Evolutionary conservation across 1,139 yeast genomes (phyloP), one percentile per base, ranked within the genome.

Genomic region (Candida neerlandica): DNA sequence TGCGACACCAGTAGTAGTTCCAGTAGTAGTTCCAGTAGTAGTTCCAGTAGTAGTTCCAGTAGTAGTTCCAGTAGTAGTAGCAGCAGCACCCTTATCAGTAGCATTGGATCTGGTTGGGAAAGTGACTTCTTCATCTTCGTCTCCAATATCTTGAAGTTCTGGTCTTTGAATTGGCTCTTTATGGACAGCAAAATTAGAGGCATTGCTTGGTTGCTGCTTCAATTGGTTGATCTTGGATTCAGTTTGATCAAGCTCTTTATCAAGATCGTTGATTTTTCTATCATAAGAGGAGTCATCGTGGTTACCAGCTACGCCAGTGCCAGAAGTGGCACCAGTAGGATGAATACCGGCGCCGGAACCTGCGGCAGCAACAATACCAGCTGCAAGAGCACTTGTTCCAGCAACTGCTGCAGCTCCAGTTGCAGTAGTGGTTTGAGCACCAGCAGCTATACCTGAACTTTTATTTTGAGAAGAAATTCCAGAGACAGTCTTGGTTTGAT

Each of bases 171-270:
- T 50, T 5, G 62, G 54, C 41, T 57, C 59, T 41, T 61, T 45
- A 48, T 53, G 51, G n/a, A 59, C 57, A 9, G 62, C 59, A 34
- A 55, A 55, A 37, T 57, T 55, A 5, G 60, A 52, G 18, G 58
- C 59, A 50, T 57, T 48, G 21, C 47, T 50, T 34, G 58, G 54
- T 29, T 52, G 51, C 16, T 43, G 44, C 42, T 49, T 49, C 33
- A 46, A 48, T 14, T 40, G 29, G 16, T 41, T 39, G 33, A 53
- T 53, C 32, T 46, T 51, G 2, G 30, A 45, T 33, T 55, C 55
- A 30, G 55, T 43, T 32, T 45, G 18, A 16, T 48, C 37, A 21
- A 55, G 49, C 39, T 55, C 48, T 32, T 38, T 34, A 21, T 55
- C 58, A 33, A 55, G 50, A 12, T 55, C 56, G 11, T 54, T 43